A percentile compares a stretch with the other conserved stretches of the same genome.
These are phyloP conservation scores for Lactarius sanguifluus DNA, from an alignment of 768 basidiomycete genomes.

Conservation along the genomic window DNA sequence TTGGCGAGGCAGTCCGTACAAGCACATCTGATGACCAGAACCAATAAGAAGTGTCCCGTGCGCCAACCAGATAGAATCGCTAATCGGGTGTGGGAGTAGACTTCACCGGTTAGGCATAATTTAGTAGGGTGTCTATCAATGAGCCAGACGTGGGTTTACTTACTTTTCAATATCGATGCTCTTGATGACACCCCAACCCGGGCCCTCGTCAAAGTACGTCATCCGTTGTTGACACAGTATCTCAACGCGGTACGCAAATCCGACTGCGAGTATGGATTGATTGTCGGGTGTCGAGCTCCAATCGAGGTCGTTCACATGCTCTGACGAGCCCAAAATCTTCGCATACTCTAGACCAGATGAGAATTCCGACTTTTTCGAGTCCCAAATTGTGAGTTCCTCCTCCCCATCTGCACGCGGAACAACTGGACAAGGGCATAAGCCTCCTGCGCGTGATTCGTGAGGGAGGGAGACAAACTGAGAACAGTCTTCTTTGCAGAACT, in stretches of 20 bases:
- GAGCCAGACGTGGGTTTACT: slow-evolving; percentile 31
- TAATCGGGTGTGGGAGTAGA: slow-evolving; percentile 72
- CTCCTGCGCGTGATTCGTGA: not conserved
- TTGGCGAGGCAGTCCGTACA: slow-evolving; percentile 57
- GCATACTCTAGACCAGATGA: slow-evolving; percentile 84
- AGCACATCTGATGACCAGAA: slow-evolving; percentile 78
- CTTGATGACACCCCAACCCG: slow-evolving; percentile 74
- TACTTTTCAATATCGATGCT: slow-evolving; percentile 70
- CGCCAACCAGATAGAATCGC: slow-evolving; percentile 89
- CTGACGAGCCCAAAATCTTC: slow-evolving; percentile 48
- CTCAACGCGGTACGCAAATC: slow-evolving; percentile 74
- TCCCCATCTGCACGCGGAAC: slow-evolving; percentile 58
- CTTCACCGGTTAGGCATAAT: slow-evolving; percentile 11
- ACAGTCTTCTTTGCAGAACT: slow-evolving; percentile 93
- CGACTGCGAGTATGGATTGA: slow-evolving; percentile 89
- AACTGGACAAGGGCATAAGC: slow-evolving; percentile 44
- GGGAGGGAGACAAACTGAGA: slow-evolving; percentile 53
- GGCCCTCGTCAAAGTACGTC: slow-evolving; percentile 83
- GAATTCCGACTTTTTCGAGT: slow-evolving; percentile 92
- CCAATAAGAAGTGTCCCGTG: slow-evolving; percentile 80
- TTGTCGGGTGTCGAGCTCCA: slow-evolving; percentile 91
- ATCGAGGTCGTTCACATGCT: slow-evolving; percentile 79
- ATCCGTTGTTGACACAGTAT: slow-evolving; percentile 92
- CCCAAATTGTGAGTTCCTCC: slow-evolving; percentile 94
- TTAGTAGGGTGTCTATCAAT: not conserved